Evolutionary conservation across 2,329 filamentous ascomycete genomes (phyloP), one percentile per base, ranked within the genome.

Genomic region (Cladosporium phlei): DNA sequence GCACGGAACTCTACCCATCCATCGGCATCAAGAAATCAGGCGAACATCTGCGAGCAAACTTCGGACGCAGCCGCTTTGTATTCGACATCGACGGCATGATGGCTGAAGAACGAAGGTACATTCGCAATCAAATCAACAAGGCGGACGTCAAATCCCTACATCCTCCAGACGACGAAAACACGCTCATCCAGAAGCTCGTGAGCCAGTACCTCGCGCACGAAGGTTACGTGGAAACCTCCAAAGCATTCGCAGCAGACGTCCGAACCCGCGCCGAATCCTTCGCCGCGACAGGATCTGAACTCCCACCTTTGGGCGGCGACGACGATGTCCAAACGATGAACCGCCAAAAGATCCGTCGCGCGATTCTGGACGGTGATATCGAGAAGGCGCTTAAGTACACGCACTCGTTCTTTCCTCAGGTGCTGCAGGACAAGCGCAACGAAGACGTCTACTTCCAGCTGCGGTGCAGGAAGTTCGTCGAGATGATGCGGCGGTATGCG

Each of bases 141-240:
- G 70, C 77, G 10, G 74, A 72, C 38, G 77, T 83, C n/a, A 72
- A 77, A 21, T 11, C 14, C 1, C 69, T 93, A 5, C 78, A 80
- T 25, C 78, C 80, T 2, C 74, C 75, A 2, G 71, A 86, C 52
- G 80, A 78, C 51, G 91, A 96, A 66, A 83, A 81, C 1, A 76
- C 85, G 20, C 75, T 97, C 38, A 81, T 95, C 28, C 89, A 96
- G 62, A 79, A 86, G 56, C 72, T 97, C 47, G 82, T 91, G 14
- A 76, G 89, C 29, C 90, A 96, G 66, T 97, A 95, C 56, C 72
- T 98, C 11, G 86, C 90, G 28, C 91, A 97, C 57, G 93, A 97
- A 59, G 93, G 93, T 49, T 97, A 96, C 56, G 85, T 96, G 6
- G 91, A 96, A 55, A 95, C 91, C 0, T 90, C 90, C 7, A 80